Evolutionary conservation across 331 rosid species (phyloP).

Genomic region (Saraca asoca): DNA sequence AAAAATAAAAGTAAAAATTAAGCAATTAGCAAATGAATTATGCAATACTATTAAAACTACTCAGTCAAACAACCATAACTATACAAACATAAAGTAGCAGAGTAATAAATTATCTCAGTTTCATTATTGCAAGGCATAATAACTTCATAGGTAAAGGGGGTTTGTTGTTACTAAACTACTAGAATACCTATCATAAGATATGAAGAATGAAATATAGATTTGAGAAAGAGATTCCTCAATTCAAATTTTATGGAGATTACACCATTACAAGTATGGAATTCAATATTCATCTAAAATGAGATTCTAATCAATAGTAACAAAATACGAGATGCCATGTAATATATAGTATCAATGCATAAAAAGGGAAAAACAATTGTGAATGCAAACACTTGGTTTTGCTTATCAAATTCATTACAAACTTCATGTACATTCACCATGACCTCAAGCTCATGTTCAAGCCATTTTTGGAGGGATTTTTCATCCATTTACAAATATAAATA

Average conservation of each 20-base stretch:
- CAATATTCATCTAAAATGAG: slow-evolving; percentile 39
- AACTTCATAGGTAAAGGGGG: background rate
- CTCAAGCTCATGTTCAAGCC: slow-evolving; percentile 78
- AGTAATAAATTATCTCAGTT: slow-evolving; percentile 12
- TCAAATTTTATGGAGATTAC: too few relatives aligned
- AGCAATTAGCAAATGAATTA: slow-evolving; percentile 27
- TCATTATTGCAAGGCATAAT: too few relatives aligned
- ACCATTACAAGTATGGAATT: too few relatives aligned
- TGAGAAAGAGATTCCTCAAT: too few relatives aligned
- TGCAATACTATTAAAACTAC: background rate
- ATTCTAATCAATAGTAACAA: slow-evolving; percentile 31
- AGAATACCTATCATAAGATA: too few relatives aligned
- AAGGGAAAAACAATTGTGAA: slow-evolving; percentile 8
- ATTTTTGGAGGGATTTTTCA: slow-evolving; percentile 40
- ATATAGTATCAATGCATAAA: background rate
- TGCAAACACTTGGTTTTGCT: slow-evolving; percentile 70
- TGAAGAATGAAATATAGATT: too few relatives aligned
- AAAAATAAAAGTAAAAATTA: background rate
- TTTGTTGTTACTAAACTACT: too few relatives aligned
- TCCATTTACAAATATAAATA: slow-evolving; percentile 30
- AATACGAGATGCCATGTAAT: slow-evolving; percentile 6
- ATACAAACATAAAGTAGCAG: background rate
- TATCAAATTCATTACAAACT: slow-evolving; percentile 63
- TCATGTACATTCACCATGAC: slow-evolving; percentile 66
- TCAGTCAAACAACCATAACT: slow-evolving; percentile 11